These are phyloP conservation scores for Ceratonia siliqua DNA, from an alignment of 306 rosid species.

Conservation along the genomic window DNA sequence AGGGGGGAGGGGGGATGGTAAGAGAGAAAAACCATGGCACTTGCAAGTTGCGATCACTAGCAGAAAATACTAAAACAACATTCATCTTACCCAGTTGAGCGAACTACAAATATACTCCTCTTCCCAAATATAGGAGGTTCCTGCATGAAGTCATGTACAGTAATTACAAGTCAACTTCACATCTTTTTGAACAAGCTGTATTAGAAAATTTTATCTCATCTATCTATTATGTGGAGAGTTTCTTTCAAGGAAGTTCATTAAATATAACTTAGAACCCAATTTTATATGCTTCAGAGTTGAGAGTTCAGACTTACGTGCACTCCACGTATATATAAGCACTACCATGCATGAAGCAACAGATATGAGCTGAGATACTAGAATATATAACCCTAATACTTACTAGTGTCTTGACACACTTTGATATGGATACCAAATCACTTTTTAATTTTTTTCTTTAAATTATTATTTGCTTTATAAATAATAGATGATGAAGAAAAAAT, in stretches of 20 bases:
- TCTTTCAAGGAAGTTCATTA: not conserved
- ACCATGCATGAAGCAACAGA: not conserved
- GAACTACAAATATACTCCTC: constrained; percentile 78
- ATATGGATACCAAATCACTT: not conserved
- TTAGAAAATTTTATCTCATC: constrained; percentile 1
- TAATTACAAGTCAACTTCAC: constrained; percentile 22
- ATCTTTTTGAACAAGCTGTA: constrained; percentile 15
- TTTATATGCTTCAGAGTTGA: constrained; percentile 17
- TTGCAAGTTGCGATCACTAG: not conserved
- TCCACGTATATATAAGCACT: not conserved
- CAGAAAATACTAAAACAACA: constrained; percentile 13
- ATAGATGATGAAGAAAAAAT: not conserved
- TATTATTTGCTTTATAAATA: not conserved
- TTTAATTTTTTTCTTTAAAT: not conserved
- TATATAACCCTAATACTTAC: not conserved
- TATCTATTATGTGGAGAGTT: not conserved
- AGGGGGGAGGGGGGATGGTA: not conserved
- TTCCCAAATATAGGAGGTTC: constrained; percentile 98
- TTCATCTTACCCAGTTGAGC: constrained; percentile 73
- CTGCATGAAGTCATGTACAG: constrained; percentile 48
- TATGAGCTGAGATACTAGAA: constrained; percentile 20
- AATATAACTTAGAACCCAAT: constrained; percentile 11
- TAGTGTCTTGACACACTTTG: not conserved
- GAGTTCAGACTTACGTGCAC: not conserved
- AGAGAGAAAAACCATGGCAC: not conserved